Evolutionary conservation across 306 rosid species (phyloP), one percentile per base, ranked within the genome.

Genomic region (Ochetophila trinervis): DNA sequence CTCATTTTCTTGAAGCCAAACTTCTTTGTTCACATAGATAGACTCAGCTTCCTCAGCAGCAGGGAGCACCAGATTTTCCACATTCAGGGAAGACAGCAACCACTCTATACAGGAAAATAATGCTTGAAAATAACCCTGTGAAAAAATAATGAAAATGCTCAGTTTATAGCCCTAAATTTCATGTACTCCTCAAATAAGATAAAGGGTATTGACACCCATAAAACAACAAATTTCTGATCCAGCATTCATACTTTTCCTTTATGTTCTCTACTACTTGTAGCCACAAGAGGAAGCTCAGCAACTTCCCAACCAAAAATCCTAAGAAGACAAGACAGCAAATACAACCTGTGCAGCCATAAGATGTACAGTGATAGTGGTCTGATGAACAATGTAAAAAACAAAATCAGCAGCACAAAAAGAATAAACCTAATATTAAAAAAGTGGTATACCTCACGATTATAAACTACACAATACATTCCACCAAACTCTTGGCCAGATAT

Each of bases 401-500:
- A n/a, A n/a, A n/a, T n/a, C n/a, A n/a, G n/a, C n/a, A n/a, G n/a
- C n/a, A n/a, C n/a, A n/a, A n/a, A n/a, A n/a, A n/a, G n/a, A n/a
- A n/a, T n/a, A n/a, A n/a, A 35, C 45, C 21, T 3, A 53, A 12
- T 11, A 34, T 48, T 11, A 15, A 67, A 58, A 70, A 24, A 78
- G 71, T 7, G 55, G 50, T 88, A 14, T 90, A 93, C 99, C 89
- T 85, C 82, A 90, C 95, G 45, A 67, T 88, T 77, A 93, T 77
- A 57, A 93, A n/a, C 99, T n/a, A 93, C 81, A 75, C 99, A 93
- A 76, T 88, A 90, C 99, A 93, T 93, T 60, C 99, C 99, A 24
- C 99, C 99, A 59, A 93, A 93, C 78, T 93, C 99, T 78, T 93
- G 99, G 40, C 96, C 97, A 54, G 99, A 93, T 68, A 93, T 93